Conservation (phyloP, 345 rosid genomes). For the Aquilaria sinensis region DNA sequence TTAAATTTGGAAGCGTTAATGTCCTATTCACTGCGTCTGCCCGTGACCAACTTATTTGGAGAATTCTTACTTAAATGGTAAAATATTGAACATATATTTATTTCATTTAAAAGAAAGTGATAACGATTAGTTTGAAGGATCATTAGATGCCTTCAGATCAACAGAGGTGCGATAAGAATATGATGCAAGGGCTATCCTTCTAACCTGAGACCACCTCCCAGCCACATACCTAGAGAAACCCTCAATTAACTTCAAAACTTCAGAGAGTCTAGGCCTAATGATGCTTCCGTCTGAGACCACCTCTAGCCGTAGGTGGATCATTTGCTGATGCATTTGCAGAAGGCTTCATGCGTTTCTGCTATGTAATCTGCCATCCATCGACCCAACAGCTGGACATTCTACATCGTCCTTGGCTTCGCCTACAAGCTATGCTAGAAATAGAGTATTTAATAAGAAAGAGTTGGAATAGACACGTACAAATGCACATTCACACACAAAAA, state of each 20-base stretch:
- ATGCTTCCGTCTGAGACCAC: conserved; percentile 80
- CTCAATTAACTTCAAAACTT: conserved; percentile 81
- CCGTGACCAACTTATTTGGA: too few relatives aligned
- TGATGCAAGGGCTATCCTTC: conserved; percentile 72
- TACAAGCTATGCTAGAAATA: conserved; percentile 27
- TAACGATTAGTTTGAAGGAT: background rate
- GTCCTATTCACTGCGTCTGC: too few relatives aligned
- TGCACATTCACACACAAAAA: background rate
- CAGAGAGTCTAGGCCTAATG: conserved; percentile 96
- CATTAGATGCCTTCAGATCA: conserved; percentile 75
- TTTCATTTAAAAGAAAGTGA: background rate
- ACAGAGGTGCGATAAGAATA: conserved; percentile 88
- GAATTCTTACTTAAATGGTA: too few relatives aligned
- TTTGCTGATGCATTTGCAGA: conserved; percentile 48
- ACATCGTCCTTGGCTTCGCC: conserved; percentile 28
- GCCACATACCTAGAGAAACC: conserved; percentile 94
- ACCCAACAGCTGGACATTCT: conserved; percentile 15
- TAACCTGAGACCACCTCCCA: conserved; percentile 97
- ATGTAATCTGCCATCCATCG: conserved; percentile 29
- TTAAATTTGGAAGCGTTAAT: too few relatives aligned
- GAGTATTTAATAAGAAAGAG: conserved; percentile 3
- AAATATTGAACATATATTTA: too few relatives aligned
- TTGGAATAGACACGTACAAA: background rate
- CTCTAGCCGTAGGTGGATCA: conserved; percentile 43
- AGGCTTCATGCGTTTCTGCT: conserved; percentile 35